phyloP scores from a whole-genome alignment of 345 rosid genomes.

The Brassica nigra region DNA sequence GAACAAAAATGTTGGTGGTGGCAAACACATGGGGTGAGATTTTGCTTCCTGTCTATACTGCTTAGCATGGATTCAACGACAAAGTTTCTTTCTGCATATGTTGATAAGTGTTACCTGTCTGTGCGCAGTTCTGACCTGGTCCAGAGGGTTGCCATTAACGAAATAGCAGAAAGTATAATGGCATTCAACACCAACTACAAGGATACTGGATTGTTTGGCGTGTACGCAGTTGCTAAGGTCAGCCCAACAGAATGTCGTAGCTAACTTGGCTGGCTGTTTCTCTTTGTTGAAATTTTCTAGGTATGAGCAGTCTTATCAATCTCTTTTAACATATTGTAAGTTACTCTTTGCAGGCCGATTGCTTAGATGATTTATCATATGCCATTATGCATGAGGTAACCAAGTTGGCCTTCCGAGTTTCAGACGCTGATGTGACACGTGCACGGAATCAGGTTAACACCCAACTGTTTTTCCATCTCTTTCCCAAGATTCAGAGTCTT shows the following conservation, averaged over 20 bases:
- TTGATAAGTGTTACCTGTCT: constrained; percentile 33
- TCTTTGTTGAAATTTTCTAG: background rate
- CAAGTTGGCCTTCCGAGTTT: constrained; percentile 82
- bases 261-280: background rate
- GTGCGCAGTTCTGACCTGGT: constrained; percentile 77
- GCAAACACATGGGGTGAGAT: constrained; percentile 98
- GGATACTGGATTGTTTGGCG: constrained; percentile 96
- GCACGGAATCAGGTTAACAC: constrained; percentile 91
- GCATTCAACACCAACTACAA: constrained; percentile 99
- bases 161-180: constrained; percentile 96
- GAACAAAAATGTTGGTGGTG: constrained; percentile 84
- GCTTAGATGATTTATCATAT: constrained; percentile 90
- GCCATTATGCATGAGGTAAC: constrained; percentile 87
- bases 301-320: no score
- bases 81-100: background rate
- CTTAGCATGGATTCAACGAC: background rate
- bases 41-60: background rate
- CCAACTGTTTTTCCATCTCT: background rate
- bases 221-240: constrained; percentile 98
- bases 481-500: background rate
- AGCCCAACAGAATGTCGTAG: background rate
- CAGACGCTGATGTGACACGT: constrained; percentile 93
- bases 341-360: constrained; percentile 37
- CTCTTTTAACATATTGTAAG: background rate
- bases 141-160: constrained; percentile 83